phyloP scores from a whole-genome alignment of 225 moss, liverwort and hornwort genomes.

The Physcomitrium patens region DNA sequence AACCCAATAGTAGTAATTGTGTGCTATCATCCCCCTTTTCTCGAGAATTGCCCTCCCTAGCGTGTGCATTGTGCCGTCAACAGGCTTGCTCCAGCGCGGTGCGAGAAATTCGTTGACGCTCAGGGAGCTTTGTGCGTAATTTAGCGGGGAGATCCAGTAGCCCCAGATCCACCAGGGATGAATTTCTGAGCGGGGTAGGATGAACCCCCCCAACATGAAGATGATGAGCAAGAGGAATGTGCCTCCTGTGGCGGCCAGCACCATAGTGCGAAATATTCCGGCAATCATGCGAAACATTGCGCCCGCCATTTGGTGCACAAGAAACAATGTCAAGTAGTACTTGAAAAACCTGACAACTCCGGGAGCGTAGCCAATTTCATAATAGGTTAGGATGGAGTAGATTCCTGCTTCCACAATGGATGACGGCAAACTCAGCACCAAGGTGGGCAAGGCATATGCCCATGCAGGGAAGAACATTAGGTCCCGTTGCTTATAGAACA shows the following conservation, averaged over 20 bases:
- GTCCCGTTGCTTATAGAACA: conserved; percentile 33
- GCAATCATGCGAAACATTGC: conserved; percentile 35
- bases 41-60: conserved; percentile 25
- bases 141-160: conserved; percentile 32
- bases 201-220: conserved; percentile 36
- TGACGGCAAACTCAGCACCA: conserved; percentile 27
- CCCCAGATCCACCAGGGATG: conserved; percentile 40
- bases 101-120: conserved; percentile 33
- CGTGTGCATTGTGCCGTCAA: background rate
- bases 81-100: conserved; percentile 26
- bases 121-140: conserved; percentile 27
- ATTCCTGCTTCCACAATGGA: conserved; percentile 31
- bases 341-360: conserved; percentile 27
- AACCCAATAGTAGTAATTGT: conserved; percentile 52
- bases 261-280: conserved; percentile 31
- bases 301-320: conserved; percentile 27
- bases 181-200: conserved; percentile 24
- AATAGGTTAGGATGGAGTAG: conserved; percentile 21
- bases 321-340: conserved; percentile 16
- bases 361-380: conserved; percentile 32
- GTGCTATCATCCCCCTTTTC: conserved; percentile 19
- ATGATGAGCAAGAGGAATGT: conserved; percentile 30
- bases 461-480: conserved; percentile 33
- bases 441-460: conserved; percentile 34
- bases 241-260: conserved; percentile 26